Evolutionary conservation across 352 stramenopile species (phyloP).

Genomic region (Plasmopara halstedii): DNA sequence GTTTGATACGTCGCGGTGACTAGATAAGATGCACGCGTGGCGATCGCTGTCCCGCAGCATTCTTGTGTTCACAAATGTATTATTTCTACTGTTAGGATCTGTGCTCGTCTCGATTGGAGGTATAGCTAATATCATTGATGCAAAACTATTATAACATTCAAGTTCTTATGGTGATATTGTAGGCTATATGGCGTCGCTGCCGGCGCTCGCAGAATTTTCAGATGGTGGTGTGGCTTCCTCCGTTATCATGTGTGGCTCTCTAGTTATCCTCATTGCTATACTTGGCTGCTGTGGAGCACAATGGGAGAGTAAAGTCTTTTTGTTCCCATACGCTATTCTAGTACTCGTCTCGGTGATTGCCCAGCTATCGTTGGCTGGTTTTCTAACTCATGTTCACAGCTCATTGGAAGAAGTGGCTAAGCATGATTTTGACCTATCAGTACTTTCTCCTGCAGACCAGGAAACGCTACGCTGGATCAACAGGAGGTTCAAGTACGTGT

Average conservation of each 20-base stretch:
- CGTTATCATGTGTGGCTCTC: slow-evolving; percentile 69
- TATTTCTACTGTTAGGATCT: slow-evolving; percentile 75
- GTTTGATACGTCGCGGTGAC: slow-evolving; percentile 2
- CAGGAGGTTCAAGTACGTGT: slow-evolving; percentile 64
- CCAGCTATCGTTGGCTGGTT: slow-evolving; percentile 68
- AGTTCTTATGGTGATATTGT: neutral
- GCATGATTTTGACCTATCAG: slow-evolving; percentile 65
- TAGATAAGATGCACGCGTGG: slow-evolving; percentile 54
- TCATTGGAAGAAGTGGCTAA: slow-evolving; percentile 54
- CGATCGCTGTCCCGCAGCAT: slow-evolving; percentile 68
- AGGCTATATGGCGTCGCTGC: slow-evolving; percentile 78
- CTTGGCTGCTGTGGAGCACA: slow-evolving; percentile 76
- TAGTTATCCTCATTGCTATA: slow-evolving; percentile 72
- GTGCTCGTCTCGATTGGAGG: slow-evolving; percentile 75
- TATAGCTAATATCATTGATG: slow-evolving; percentile 4
- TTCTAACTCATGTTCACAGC: slow-evolving; percentile 75
- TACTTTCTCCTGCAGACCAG: slow-evolving; percentile 45
- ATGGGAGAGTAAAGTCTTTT: slow-evolving; percentile 81
- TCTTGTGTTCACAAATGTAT: slow-evolving; percentile 84
- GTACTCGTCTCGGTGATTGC: slow-evolving; percentile 71
- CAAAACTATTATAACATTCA: neutral
- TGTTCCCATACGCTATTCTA: slow-evolving; percentile 77
- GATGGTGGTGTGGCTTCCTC: slow-evolving; percentile 67
- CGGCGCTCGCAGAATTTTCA: slow-evolving; percentile 76
- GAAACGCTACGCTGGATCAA: slow-evolving; percentile 73